Evolutionary conservation across 768 basidiomycete genomes (phyloP).

Genomic region (Naganishia vaughanmartiniae): DNA sequence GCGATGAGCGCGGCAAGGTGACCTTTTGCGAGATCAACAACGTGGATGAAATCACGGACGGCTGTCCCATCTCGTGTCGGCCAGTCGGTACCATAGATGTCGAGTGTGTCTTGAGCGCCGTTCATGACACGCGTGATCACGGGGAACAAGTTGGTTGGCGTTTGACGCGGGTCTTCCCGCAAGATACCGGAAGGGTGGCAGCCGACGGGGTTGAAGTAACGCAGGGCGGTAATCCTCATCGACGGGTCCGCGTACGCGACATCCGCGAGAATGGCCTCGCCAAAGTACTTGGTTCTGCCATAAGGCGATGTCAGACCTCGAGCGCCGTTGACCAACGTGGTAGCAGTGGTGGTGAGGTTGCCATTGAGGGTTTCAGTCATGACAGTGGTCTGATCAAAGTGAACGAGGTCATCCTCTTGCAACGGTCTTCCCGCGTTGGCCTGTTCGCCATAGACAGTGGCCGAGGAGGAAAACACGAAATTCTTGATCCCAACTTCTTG

Average conservation of each 20-base stretch:
- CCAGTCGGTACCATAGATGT: constrained; percentile 96
- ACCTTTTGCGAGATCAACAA: constrained; percentile 88
- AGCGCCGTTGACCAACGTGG: background rate
- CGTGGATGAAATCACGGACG: constrained; percentile 70
- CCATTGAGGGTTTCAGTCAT: too few species aligned
- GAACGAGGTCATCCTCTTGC: constrained; percentile 60
- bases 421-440: constrained; percentile 63
- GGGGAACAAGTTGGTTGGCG: constrained; percentile 90
- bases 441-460: constrained; percentile 98
- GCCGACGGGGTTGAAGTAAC: constrained; percentile 99
- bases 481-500: constrained; percentile 74
- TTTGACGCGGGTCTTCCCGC: constrained; percentile 93
- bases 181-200: constrained; percentile 92
- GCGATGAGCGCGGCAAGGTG: constrained; percentile 88
- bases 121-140: constrained; percentile 90
- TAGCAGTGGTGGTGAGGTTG: background rate
- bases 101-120: constrained; percentile 66
- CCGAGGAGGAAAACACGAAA: constrained; percentile 95
- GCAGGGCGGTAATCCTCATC: constrained; percentile 66
- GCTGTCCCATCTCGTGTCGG: constrained; percentile 97
- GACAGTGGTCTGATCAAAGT: background rate
- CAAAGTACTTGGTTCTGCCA: constrained; percentile 91
- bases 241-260: constrained; percentile 67
- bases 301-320: constrained; percentile 64
- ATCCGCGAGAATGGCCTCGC: constrained; percentile 83